phyloP scores from a whole-genome alignment of 169 alveolate genomes.

The Cryptosporidium muris region DNA sequence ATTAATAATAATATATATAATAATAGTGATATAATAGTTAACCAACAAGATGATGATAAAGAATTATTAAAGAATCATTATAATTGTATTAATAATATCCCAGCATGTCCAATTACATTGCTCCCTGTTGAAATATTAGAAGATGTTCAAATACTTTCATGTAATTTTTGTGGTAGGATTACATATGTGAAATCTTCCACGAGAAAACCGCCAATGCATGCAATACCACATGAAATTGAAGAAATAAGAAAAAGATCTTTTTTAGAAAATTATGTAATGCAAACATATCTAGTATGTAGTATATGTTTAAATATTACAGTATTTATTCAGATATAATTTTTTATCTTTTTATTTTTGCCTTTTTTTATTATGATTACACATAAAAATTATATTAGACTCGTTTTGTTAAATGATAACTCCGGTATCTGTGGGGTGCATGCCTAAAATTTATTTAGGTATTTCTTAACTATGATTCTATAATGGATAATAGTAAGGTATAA shows the following conservation, averaged over 20 bases:
- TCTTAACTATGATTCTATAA: slow-evolving; percentile 2
- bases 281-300: slow-evolving; percentile 21
- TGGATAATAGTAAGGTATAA: slow-evolving; percentile 4
- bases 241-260: not conserved
- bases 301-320: slow-evolving; percentile 14
- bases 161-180: slow-evolving; percentile 57
- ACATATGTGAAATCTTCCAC: not conserved
- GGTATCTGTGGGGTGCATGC: slow-evolving; percentile 41
- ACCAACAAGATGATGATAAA: too few relatives aligned
- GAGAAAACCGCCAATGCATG: too few relatives aligned
- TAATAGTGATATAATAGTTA: too few relatives aligned
- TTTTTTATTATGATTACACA: not conserved
- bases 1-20: too few relatives aligned
- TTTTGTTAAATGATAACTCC: not conserved
- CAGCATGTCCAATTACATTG: slow-evolving; percentile 57
- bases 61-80: too few relatives aligned
- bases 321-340: slow-evolving; percentile 25
- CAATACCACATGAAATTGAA: too few relatives aligned
- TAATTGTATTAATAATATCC: slow-evolving; percentile 9
- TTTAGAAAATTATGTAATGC: not conserved
- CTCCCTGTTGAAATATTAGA: slow-evolving; percentile 32
- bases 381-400: not conserved
- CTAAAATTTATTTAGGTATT: slow-evolving; percentile 13
- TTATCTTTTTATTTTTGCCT: not conserved
- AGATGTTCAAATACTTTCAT: slow-evolving; percentile 12